phyloP scores from a whole-genome alignment of 164 flowering plant species.

The Malania oleifera region DNA sequence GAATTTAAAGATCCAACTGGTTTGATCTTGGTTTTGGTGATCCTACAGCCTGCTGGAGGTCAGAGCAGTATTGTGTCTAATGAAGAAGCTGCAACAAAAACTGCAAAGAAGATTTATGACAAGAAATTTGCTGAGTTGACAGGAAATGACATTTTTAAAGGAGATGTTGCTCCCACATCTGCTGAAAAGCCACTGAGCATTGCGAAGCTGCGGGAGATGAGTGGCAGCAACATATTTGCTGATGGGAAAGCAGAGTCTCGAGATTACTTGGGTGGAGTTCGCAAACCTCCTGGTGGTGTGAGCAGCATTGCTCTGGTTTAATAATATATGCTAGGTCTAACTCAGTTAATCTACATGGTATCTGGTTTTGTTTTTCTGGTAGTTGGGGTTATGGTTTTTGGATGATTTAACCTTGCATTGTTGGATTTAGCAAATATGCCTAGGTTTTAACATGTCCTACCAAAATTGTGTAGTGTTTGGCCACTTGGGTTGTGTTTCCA shows the following conservation, averaged over 20 bases:
- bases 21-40: not conserved
- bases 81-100: conserved; percentile 58
- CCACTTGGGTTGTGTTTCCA: conserved; percentile 32
- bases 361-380: conserved; percentile 15
- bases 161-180: conserved; percentile 62
- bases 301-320: conserved; percentile 94
- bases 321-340: conserved; percentile 33
- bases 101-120: conserved; percentile 74
- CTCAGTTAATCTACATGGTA: conserved; percentile 13
- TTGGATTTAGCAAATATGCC: conserved; percentile 20
- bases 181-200: conserved; percentile 75
- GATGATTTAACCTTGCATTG: conserved; percentile 25
- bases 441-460: conserved; percentile 28
- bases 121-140: conserved; percentile 82
- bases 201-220: conserved; percentile 88
- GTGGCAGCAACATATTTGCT: conserved; percentile 85
- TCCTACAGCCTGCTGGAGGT: conserved; percentile 50
- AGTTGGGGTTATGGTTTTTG: conserved; percentile 16
- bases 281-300: conserved; percentile 98
- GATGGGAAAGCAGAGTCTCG: conserved; percentile 75
- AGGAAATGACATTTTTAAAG: conserved; percentile 89
- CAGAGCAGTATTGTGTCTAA: conserved; percentile 46
- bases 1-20: not conserved
- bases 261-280: conserved; percentile 85
- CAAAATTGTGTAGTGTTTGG: conserved; percentile 27